Evolutionary conservation across 441 rosid genomes (phyloP).

Genomic region (Populus hybrid): DNA sequence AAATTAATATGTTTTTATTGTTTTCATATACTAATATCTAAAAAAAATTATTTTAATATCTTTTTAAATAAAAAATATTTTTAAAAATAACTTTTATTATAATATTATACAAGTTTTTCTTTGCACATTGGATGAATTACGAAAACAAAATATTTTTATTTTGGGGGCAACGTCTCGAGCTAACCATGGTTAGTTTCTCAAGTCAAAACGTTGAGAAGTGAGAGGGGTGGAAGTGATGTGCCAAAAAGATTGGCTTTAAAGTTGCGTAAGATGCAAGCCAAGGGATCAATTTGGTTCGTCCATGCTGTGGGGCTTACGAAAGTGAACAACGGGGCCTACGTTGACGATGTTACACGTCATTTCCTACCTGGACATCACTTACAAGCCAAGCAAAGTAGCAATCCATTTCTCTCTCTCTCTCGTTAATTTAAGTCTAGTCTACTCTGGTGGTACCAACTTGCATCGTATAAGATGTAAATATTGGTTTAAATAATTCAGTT

Average conservation of each 20-base stretch:
- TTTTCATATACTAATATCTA: no score
- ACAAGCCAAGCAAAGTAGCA: slow-evolving; percentile 28
- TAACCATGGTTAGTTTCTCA: background rate
- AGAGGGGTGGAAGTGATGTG: background rate
- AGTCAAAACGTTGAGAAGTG: slow-evolving; percentile 18
- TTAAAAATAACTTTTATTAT: no score
- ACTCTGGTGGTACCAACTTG: no score
- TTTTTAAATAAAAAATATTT: no score
- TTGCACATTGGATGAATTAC: background rate
- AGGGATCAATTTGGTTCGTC: background rate
- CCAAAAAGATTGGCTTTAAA: background rate
- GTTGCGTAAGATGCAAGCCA: slow-evolving; percentile 37
- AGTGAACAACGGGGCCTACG: slow-evolving; percentile 14
- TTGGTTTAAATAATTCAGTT: no score
- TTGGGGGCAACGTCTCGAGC: background rate
- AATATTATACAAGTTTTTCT: no score
- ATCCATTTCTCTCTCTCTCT: background rate
- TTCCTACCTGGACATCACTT: slow-evolving; percentile 54
- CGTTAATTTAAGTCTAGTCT: no score
- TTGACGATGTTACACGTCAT: slow-evolving; percentile 46
- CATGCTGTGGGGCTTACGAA: background rate
- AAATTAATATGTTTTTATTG: no score
- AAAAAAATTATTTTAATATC: no score
- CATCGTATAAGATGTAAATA: no score
- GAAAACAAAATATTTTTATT: background rate